These are phyloP conservation scores for Amylocarpus encephaloides DNA, from an alignment of 2,329 filamentous ascomycete genomes.

Conservation along the genomic window DNA sequence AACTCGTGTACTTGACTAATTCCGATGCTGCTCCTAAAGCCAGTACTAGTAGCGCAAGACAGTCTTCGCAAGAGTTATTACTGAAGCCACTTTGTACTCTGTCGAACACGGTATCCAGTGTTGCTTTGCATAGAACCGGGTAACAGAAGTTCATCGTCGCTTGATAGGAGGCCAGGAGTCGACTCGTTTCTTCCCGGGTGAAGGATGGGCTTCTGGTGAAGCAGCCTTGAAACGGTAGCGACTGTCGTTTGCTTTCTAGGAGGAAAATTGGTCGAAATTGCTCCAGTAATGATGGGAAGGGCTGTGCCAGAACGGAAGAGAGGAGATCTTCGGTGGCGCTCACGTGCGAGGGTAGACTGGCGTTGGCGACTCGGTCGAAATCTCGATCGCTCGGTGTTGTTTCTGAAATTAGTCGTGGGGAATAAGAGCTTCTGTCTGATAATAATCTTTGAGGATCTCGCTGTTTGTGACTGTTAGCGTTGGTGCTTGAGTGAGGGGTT, in stretches of 20 bases:
- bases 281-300: slow-evolving; percentile 14
- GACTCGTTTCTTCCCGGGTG: slow-evolving; percentile 36
- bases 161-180: slow-evolving; percentile 40
- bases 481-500: background rate
- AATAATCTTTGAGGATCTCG: slow-evolving; percentile 9
- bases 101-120: slow-evolving; percentile 28
- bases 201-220: slow-evolving; percentile 38
- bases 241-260: slow-evolving; percentile 38
- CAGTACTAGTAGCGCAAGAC: slow-evolving; percentile 41
- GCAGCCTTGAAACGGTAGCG: slow-evolving; percentile 32
- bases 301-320: slow-evolving; percentile 12
- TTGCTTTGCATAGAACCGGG: slow-evolving; percentile 40
- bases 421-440: slow-evolving; percentile 2
- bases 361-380: slow-evolving; percentile 18
- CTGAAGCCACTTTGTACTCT: slow-evolving; percentile 14
- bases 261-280: slow-evolving; percentile 22
- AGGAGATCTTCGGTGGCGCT: slow-evolving; percentile 20
- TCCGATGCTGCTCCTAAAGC: slow-evolving; percentile 35
- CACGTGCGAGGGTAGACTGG: slow-evolving; percentile 17
- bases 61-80: slow-evolving; percentile 32
- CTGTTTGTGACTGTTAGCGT: background rate
- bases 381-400: slow-evolving; percentile 15
- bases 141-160: slow-evolving; percentile 47
- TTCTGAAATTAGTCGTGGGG: slow-evolving; percentile 12
- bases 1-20: slow-evolving; percentile 12